phyloP scores from a whole-genome alignment of 345 rosid species.

The Linum trigynum region DNA sequence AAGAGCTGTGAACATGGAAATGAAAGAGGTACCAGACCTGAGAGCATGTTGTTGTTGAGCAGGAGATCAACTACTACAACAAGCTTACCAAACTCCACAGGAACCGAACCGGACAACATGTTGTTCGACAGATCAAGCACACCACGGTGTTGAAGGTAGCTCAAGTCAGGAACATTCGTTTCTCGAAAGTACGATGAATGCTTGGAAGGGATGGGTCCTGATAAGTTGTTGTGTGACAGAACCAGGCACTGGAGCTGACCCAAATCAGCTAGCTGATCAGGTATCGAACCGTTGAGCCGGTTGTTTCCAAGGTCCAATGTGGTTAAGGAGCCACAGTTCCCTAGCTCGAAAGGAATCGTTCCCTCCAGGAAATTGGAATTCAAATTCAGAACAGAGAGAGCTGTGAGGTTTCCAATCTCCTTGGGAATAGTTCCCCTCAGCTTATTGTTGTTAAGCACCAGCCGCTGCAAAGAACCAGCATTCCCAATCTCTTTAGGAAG shows the following conservation, averaged over 20 bases:
- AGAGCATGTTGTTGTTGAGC: slow-evolving; percentile 54
- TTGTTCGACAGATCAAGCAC: slow-evolving; percentile 63
- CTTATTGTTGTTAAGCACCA: slow-evolving; percentile 55
- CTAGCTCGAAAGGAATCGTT: slow-evolving; percentile 53
- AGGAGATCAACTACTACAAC: slow-evolving; percentile 55
- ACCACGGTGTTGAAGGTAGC: slow-evolving; percentile 87
- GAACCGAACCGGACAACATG: slow-evolving; percentile 61
- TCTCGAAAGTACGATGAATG: slow-evolving; percentile 59
- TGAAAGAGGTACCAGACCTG: slow-evolving; percentile 41
- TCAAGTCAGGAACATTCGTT: slow-evolving; percentile 51
- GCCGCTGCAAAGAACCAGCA: slow-evolving; percentile 44
- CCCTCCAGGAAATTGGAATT: slow-evolving; percentile 69
- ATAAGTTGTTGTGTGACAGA: slow-evolving; percentile 64
- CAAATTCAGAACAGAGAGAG: slow-evolving; percentile 57
- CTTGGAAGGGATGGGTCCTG: slow-evolving; percentile 59
- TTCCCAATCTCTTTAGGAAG: slow-evolving; percentile 54
- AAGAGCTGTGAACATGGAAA: slow-evolving; percentile 53
- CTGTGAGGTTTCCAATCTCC: slow-evolving; percentile 61
- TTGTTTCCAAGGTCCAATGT: slow-evolving; percentile 78
- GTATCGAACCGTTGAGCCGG: slow-evolving; percentile 60
- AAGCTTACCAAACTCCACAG: slow-evolving; percentile 63
- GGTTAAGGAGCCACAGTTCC: slow-evolving; percentile 53
- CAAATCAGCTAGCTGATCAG: slow-evolving; percentile 43
- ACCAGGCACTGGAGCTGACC: slow-evolving; percentile 71
- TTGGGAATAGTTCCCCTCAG: slow-evolving; percentile 50